A percentile compares a stretch with the other conserved stretches of the same genome.
These are phyloP conservation scores for Cryphonectria carpinicola DNA, from an alignment of 2,329 filamentous ascomycete genomes.

Conservation along the genomic window DNA sequence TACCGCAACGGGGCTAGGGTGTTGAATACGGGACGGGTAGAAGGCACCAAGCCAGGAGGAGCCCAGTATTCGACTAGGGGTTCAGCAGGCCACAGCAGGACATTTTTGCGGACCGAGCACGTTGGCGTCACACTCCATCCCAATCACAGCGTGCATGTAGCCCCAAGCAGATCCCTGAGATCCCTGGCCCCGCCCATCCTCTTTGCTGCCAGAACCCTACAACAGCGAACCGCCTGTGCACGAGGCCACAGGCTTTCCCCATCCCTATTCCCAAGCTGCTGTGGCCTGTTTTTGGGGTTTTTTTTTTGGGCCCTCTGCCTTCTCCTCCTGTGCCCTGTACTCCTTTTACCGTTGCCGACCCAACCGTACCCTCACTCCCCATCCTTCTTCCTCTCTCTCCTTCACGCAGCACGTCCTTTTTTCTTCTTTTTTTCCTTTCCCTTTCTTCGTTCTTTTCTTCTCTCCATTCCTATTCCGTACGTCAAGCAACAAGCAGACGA, in stretches of 20 bases:
- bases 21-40: slow-evolving; percentile 16
- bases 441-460: not conserved
- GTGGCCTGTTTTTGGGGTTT: not conserved
- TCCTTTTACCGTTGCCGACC: slow-evolving; percentile 9
- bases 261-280: not conserved
- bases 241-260: slow-evolving; percentile 5
- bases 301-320: not conserved
- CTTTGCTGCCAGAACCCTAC: not conserved
- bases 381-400: not conserved
- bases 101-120: slow-evolving; percentile 10
- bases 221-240: slow-evolving; percentile 12
- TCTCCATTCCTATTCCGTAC: slow-evolving; percentile 8
- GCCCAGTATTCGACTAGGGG: not conserved
- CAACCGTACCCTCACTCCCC: not conserved
- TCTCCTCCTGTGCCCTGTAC: not conserved
- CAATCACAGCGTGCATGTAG: slow-evolving; percentile 3
- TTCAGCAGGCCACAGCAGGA: slow-evolving; percentile 5
- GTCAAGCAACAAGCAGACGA: slow-evolving; percentile 25
- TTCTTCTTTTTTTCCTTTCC: not conserved
- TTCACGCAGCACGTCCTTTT: slow-evolving; percentile 1
- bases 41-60: slow-evolving; percentile 4
- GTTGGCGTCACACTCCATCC: slow-evolving; percentile 13
- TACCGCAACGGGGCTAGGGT: slow-evolving; percentile 1
- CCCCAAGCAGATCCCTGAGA: slow-evolving; percentile 1
- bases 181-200: not conserved